Percentiles rank a stretch among this genome's conserved stretches.
Evolutionary conservation across 1,139 yeast species (phyloP).

Genomic region (Petasospora rhodanensis): DNA sequence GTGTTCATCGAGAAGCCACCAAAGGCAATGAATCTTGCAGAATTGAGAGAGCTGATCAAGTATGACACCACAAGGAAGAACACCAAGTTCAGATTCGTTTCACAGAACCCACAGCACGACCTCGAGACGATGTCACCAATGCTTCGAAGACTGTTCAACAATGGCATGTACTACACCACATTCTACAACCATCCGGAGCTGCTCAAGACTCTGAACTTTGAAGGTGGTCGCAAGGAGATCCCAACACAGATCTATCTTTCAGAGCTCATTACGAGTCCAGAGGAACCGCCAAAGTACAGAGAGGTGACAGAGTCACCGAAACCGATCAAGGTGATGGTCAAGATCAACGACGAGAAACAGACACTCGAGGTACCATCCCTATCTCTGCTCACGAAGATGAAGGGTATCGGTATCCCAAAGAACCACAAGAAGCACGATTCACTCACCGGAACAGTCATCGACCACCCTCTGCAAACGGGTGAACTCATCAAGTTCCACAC

Average conservation of each 20-base stretch:
- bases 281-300: too few relatives aligned
- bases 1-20: constrained; percentile 16
- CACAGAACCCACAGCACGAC: constrained; percentile 8
- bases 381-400: constrained; percentile 13
- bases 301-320: constrained; percentile 2
- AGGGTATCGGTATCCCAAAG: constrained; percentile 18
- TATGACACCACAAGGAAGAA: constrained; percentile 7
- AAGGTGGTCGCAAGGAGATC: background rate
- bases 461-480: constrained; percentile 9
- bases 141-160: constrained; percentile 17
- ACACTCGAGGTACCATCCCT: constrained; percentile 13
- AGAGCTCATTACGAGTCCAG: too few relatives aligned
- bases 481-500: constrained; percentile 4
- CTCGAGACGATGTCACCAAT: constrained; percentile 10
- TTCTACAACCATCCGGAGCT: constrained; percentile 15
- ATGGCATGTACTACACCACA: constrained; percentile 16
- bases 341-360: constrained; percentile 8
- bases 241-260: constrained; percentile 4
- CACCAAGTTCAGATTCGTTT: constrained; percentile 16
- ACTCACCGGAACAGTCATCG: constrained; percentile 1
- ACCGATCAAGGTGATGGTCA: constrained; percentile 6
- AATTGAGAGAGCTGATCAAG: constrained; percentile 11
- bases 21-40: constrained; percentile 14
- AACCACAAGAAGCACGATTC: constrained; percentile 12
- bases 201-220: constrained; percentile 2